Percentiles rank a stretch among this genome's conserved stretches.
Conservation (phyloP, 1,284 basidiomycete genomes). For the Trichosporon coremiiforme region DNA sequence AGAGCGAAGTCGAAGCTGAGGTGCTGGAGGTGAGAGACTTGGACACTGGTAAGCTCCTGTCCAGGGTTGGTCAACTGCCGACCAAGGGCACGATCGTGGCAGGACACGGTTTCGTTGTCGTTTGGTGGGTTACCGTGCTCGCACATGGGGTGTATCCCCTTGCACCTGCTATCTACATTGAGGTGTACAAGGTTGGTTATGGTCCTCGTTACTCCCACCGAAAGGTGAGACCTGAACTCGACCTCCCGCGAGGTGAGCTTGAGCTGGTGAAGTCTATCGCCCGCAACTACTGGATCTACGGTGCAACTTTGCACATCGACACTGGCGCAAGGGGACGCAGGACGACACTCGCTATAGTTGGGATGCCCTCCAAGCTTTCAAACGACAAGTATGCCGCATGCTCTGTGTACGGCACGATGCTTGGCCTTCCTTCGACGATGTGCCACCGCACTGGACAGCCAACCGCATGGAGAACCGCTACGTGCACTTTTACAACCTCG, state of each 20-base stretch:
- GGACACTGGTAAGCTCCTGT: not conserved
- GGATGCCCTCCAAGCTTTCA: not conserved
- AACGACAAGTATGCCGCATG: not conserved
- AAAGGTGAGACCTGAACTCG: not conserved
- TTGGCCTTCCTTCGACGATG: not conserved
- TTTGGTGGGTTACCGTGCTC: not conserved
- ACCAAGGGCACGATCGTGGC: not conserved
- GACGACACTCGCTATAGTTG: not conserved
- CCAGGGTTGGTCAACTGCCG: not conserved
- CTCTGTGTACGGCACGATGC: not conserved
- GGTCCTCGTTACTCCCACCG: not conserved
- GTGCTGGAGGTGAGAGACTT: not conserved
- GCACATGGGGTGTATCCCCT: not conserved
- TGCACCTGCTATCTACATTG: not conserved
- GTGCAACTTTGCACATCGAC: conserved; percentile 4
- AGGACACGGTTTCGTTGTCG: not conserved
- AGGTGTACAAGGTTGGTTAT: conserved; percentile 6
- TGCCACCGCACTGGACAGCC: conserved; percentile 4
- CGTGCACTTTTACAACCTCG: conserved; percentile 4
- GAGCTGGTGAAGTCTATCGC: not conserved
- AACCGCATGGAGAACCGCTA: not conserved
- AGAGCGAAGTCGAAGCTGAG: not conserved
- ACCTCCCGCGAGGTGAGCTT: not conserved
- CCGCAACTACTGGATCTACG: conserved; percentile 5
- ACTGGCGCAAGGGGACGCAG: not conserved